A percentile compares a stretch with the other conserved stretches of the same genome.
Conservation (phyloP, 169 alveolate species). For the Cryptosporidium baileyi region DNA sequence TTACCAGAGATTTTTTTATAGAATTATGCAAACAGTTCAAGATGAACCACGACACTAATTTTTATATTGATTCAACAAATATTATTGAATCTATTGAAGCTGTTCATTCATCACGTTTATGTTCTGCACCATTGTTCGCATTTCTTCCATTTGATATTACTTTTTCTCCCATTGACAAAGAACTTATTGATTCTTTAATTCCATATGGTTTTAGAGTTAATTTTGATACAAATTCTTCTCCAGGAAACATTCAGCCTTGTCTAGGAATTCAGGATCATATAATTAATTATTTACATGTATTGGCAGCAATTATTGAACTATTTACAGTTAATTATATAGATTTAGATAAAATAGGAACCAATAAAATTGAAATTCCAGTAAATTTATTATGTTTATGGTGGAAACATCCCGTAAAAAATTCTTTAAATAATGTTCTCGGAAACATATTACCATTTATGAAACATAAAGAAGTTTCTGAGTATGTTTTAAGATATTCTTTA, state of each 20-base stretch:
- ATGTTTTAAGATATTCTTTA: slow-evolving; percentile 1
- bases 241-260: slow-evolving; percentile 3
- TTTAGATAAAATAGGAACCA: neutral
- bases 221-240: neutral
- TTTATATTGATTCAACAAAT: slow-evolving; percentile 13
- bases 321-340: slow-evolving; percentile 20
- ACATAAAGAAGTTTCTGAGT: slow-evolving; percentile 2
- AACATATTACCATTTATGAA: slow-evolving; percentile 39
- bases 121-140: slow-evolving; percentile 54
- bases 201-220: slow-evolving; percentile 25
- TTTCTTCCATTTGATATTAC: slow-evolving; percentile 38
- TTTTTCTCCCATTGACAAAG: slow-evolving; percentile 34
- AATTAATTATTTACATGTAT: slow-evolving; percentile 36
- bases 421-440: slow-evolving; percentile 1
- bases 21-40: slow-evolving; percentile 24
- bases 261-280: slow-evolving; percentile 23
- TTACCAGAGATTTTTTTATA: slow-evolving; percentile 1
- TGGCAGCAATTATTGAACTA: slow-evolving; percentile 40
- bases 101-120: slow-evolving; percentile 6
- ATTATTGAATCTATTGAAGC: slow-evolving; percentile 10
- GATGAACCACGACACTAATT: slow-evolving; percentile 33
- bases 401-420: slow-evolving; percentile 34
- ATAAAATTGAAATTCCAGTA: neutral
- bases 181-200: neutral
- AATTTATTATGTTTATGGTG: slow-evolving; percentile 43